Evolutionary conservation across 73 alveolate genomes (phyloP), one percentile per base, ranked within the genome.

Genomic region (Paramecium octaurelia): DNA sequence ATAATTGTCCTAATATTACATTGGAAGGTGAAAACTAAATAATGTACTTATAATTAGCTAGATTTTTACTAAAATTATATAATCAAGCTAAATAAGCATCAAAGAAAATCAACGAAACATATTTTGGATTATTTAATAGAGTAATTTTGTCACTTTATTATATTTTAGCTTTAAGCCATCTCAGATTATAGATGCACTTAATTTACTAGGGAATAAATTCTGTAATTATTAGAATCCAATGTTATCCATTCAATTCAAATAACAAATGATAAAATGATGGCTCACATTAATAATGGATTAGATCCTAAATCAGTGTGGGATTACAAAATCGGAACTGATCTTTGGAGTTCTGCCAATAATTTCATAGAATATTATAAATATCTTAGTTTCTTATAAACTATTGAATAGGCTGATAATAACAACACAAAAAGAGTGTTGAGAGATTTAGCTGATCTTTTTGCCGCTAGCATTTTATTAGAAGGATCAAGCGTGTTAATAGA

Each of bases 21-120:
- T 54, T 54, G 8, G 69, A 54, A 18, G 69, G 69, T 1, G 29
- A 54, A 54, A 54, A 54, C 21, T 12, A 54, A 54, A 54, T 54
- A 2, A 18, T 54, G 29, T 54, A 54, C 18, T 94, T 95, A 46
- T 95, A 96, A 86, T 42, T 95, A 35, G 96, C 97, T 21, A 94
- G 94, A 58, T 92, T 3, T 54, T 18, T 54, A 54, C 69, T 54
- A 5, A 16, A 54, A 54, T 18, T 54, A n/a, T 54, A 54, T 54
- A 54, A 54, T 54, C 3, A 54, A n/a, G 31, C 31, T 7, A 54
- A 54, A 54, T 54, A 7, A 54, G 14, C 69, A 54, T 54, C 69
- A 18, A 54, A 54, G 69, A 54, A 54, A 54, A 54, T 54, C 14
- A 54, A 54, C 21, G 69, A 54, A 54, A 54, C 69, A 18, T 54